Evolutionary conservation across 1,139 yeast genomes (phyloP).

Genomic region (Candida anutae): DNA sequence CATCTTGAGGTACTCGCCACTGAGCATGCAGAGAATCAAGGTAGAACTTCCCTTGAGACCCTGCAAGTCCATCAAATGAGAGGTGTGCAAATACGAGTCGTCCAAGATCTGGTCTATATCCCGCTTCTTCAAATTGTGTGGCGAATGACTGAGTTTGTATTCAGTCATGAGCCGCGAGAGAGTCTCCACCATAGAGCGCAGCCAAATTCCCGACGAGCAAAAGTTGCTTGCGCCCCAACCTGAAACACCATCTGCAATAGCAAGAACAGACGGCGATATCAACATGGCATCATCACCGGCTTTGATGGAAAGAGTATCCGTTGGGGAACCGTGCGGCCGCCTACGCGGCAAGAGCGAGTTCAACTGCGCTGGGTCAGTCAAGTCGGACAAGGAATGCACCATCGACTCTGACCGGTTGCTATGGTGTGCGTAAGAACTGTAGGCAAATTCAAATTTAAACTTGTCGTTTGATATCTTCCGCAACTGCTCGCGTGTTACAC

Average conservation of each 20-base stretch:
- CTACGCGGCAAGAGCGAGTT: conserved; percentile 43
- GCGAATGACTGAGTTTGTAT: conserved; percentile 34
- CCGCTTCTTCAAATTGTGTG: conserved; percentile 35
- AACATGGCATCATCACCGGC: conserved; percentile 62
- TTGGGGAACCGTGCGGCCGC: conserved; percentile 47
- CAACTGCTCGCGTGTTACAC: conserved; percentile 36
- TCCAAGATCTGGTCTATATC: conserved; percentile 43
- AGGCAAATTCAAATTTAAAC: conserved; percentile 38
- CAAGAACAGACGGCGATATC: conserved; percentile 47
- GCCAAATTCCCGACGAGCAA: conserved; percentile 46
- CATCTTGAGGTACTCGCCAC: conserved; percentile 41
- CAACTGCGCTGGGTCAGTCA: conserved; percentile 42
- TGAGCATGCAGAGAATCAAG: conserved; percentile 41
- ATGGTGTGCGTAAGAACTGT: conserved; percentile 45
- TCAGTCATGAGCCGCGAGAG: conserved; percentile 42
- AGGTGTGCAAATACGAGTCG: conserved; percentile 43
- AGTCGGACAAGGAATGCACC: conserved; percentile 44
- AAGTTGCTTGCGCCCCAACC: conserved; percentile 44
- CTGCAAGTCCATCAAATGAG: conserved; percentile 47
- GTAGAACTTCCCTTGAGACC: conserved; percentile 47
- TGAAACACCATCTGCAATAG: conserved; percentile 56
- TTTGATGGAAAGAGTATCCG: conserved; percentile 44
- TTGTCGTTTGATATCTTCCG: conserved; percentile 27
- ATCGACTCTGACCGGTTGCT: conserved; percentile 31
- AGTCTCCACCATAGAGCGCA: conserved; percentile 49